Conservation (phyloP, 2,329 filamentous ascomycete genomes). For the Fonsecaea monophora region DNA sequence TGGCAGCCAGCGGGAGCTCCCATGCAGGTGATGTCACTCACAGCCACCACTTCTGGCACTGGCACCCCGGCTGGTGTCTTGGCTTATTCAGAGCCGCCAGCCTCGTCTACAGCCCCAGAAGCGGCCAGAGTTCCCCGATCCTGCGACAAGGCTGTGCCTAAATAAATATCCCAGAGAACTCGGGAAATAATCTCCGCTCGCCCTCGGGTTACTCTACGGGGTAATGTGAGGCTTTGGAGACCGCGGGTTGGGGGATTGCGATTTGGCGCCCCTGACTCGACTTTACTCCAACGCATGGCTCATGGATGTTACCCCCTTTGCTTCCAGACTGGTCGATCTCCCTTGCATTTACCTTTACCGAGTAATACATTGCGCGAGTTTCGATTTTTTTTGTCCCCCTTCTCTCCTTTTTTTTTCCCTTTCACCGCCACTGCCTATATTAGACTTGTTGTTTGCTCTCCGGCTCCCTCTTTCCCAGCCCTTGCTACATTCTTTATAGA, state of each 20-base stretch:
- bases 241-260: not conserved
- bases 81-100: not conserved
- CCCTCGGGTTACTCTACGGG: not conserved
- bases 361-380: not conserved
- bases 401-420: not conserved
- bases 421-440: constrained; percentile 9
- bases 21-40: not conserved
- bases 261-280: not conserved
- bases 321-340: not conserved
- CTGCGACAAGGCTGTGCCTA: not conserved
- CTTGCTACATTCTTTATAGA: constrained; percentile 1
- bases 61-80: not conserved
- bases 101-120: not conserved
- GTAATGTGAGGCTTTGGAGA: not conserved
- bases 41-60: no score
- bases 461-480: not conserved
- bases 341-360: not conserved
- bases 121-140: not conserved
- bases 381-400: not conserved
- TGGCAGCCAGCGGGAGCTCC: not conserved
- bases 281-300: not conserved
- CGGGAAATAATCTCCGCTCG: not conserved
- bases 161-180: not conserved
- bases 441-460: not conserved
- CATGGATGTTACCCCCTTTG: not conserved